Percentiles rank a stretch among this genome's conserved stretches.
Evolutionary conservation across 1,284 basidiomycete species (phyloP).

Genomic region (Ustilago xerochloae): DNA sequence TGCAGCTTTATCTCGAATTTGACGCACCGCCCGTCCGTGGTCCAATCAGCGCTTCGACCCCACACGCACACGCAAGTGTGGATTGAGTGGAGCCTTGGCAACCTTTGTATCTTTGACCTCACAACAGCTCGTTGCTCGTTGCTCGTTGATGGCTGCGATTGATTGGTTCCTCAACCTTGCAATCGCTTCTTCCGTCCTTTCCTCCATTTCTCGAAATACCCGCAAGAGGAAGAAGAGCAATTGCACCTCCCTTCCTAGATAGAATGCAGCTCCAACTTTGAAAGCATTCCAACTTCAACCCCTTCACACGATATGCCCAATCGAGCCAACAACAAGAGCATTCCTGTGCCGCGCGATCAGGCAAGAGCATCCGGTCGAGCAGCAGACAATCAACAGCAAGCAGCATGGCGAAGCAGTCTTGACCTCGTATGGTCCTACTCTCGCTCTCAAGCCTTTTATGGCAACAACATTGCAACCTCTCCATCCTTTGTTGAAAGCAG

Average conservation of each 20-base stretch:
- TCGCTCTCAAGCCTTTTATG: conserved; percentile 67
- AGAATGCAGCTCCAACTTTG: conserved; percentile 14
- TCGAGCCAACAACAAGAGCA: conserved; percentile 28
- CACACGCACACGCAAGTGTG: background rate
- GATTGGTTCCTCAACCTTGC: too few relatives aligned
- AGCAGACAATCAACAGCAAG: conserved; percentile 35
- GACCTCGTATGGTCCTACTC: conserved; percentile 68
- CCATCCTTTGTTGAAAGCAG: conserved; percentile 63
- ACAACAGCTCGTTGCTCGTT: background rate
- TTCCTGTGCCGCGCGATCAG: conserved; percentile 39
- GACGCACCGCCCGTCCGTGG: conserved; percentile 1
- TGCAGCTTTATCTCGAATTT: conserved; percentile 6
- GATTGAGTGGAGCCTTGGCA: conserved; percentile 1
- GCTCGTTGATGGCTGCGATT: background rate
- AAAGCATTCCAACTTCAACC: background rate
- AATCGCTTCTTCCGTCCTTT: background rate
- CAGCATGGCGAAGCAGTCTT: conserved; percentile 57
- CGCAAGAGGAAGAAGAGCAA: too few relatives aligned
- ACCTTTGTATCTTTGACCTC: background rate
- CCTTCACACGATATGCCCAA: conserved; percentile 15
- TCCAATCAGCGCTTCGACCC: conserved; percentile 23
- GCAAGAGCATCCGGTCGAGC: conserved; percentile 9
- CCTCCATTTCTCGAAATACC: background rate
- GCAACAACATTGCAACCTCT: conserved; percentile 66
- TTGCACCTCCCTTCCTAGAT: background rate